Conservation (phyloP, 768 basidiomycete genomes). For the Suillus discolor region DNA sequence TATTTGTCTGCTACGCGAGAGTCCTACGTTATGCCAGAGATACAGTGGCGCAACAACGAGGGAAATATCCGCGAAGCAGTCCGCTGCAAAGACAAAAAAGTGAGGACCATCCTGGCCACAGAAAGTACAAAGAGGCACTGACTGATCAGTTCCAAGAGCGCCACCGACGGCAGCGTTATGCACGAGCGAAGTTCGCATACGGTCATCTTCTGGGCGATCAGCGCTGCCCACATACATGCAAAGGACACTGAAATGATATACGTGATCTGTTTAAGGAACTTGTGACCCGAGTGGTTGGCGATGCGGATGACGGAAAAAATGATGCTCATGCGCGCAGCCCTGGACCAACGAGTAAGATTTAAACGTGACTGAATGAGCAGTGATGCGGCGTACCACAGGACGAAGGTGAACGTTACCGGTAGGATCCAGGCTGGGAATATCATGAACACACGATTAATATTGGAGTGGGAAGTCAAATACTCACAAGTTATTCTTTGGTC, state of each 20-base stretch:
- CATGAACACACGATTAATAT: neutral
- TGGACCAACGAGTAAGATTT: neutral
- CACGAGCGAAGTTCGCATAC: neutral
- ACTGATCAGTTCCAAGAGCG: neutral
- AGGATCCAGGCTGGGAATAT: neutral
- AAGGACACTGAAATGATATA: slow-evolving; percentile 3
- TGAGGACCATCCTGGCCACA: neutral
- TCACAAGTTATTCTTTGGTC: neutral
- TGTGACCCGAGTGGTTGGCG: neutral
- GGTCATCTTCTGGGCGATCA: slow-evolving; percentile 6
- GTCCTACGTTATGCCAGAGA: neutral
- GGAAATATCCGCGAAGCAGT: neutral
- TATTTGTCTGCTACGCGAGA: slow-evolving; percentile 2
- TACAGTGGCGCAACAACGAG: neutral
- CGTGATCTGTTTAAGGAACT: neutral
- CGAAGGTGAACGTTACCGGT: neutral
- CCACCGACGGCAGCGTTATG: neutral
- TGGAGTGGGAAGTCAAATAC: neutral
- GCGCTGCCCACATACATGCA: neutral
- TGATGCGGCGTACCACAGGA: neutral
- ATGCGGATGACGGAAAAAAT: slow-evolving; percentile 8
- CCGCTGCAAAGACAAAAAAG: neutral
- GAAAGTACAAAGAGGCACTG: neutral
- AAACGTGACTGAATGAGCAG: neutral
- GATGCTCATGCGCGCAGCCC: slow-evolving; percentile 8